Conservation (phyloP, 169 alveolate species). For the Cryptosporidium baileyi region DNA sequence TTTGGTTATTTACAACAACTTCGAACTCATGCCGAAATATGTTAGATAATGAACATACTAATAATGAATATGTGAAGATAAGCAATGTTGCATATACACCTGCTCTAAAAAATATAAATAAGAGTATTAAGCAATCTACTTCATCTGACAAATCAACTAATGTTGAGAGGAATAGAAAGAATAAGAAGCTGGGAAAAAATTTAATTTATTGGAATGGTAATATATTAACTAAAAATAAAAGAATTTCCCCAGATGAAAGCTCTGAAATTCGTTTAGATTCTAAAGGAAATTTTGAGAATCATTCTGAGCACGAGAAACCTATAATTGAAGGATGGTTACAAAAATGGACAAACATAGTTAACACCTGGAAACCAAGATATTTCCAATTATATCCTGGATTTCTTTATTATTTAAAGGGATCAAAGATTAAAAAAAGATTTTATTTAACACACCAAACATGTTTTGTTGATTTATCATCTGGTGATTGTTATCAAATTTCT, state of each 20-base stretch:
- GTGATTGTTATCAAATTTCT: slow-evolving; percentile 4
- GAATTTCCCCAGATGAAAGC: neutral
- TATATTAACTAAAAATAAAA: no score
- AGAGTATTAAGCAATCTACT: no score
- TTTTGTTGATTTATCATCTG: slow-evolving; percentile 9
- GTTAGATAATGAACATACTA: no score
- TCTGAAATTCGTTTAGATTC: neutral
- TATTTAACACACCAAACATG: neutral
- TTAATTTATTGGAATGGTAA: no score
- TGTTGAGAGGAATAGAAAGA: no score
- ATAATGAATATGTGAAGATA: no score
- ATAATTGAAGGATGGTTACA: slow-evolving; percentile 84
- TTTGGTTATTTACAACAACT: no score
- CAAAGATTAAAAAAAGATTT: slow-evolving; percentile 21
- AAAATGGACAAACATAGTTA: slow-evolving; percentile 86
- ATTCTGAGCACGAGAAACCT: slow-evolving; percentile 17
- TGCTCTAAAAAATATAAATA: no score
- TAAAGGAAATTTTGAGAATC: neutral
- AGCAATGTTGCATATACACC: no score
- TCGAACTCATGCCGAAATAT: no score
- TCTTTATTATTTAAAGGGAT: slow-evolving; percentile 29
- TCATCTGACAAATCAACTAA: no score
- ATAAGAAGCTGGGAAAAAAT: no score
- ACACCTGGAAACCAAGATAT: slow-evolving; percentile 86
- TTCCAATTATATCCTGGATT: slow-evolving; percentile 81